A percentile compares a stretch with the other conserved stretches of the same genome.
Evolutionary conservation across 441 rosid species (phyloP).

Genomic region (Syzygium malaccense): DNA sequence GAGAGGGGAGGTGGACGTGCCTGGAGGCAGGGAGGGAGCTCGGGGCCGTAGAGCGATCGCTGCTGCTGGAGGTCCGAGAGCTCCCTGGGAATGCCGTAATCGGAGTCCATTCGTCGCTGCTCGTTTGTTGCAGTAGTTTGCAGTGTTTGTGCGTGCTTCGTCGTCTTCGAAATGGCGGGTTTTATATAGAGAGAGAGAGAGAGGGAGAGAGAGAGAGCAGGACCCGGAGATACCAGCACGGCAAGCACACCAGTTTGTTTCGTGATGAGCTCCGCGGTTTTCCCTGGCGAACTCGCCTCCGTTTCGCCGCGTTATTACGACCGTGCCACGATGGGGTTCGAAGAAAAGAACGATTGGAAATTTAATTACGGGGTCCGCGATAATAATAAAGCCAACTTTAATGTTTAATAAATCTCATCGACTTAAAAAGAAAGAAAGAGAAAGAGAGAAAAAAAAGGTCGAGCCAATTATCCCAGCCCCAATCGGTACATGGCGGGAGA

Average conservation of each 20-base stretch:
- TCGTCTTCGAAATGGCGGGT: neutral
- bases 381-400: too few relatives aligned
- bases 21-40: conserved; percentile 97
- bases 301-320: neutral
- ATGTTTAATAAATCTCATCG: neutral
- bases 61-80: conserved; percentile 85
- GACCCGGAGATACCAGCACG: neutral
- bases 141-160: neutral
- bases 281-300: neutral
- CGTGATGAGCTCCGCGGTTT: neutral
- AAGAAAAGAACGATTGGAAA: neutral
- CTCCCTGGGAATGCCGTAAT: conserved; percentile 89
- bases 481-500: neutral
- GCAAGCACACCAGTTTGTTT: neutral
- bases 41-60: conserved; percentile 79
- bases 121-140: neutral
- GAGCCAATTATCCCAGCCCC: neutral
- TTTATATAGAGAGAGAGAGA: neutral
- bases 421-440: accelerated
- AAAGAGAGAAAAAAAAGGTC: neutral
- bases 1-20: conserved; percentile 11
- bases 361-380: neutral
- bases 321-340: neutral
- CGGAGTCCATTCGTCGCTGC: conserved; percentile 61
- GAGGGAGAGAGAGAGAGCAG: neutral